Evolutionary conservation across 768 basidiomycete species (phyloP).

Genomic region (Lactarius quietus): DNA sequence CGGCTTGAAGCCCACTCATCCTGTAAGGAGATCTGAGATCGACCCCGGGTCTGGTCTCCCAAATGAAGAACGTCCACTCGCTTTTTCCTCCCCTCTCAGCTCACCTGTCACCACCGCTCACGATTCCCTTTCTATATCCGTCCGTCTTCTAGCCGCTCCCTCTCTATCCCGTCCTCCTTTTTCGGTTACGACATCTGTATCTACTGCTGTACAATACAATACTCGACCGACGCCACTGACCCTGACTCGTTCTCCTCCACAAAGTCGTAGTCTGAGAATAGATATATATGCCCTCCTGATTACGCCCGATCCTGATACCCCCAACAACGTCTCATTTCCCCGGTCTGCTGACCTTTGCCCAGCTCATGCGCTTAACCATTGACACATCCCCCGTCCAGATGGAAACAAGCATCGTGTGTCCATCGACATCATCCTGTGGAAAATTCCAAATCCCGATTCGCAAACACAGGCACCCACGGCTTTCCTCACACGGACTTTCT

Average conservation of each 20-base stretch:
- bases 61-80: conserved; percentile 26
- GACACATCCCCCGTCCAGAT: conserved; percentile 3
- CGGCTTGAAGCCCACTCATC: conserved; percentile 27
- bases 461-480: conserved; percentile 21
- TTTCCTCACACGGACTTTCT: conserved; percentile 9
- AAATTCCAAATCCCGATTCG: conserved; percentile 23
- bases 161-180: conserved; percentile 10
- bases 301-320: conserved; percentile 1
- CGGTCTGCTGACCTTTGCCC: conserved; percentile 18
- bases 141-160: conserved; percentile 21
- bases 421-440: conserved; percentile 15
- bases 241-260: too few relatives aligned
- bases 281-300: conserved; percentile 2
- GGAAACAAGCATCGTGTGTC: conserved; percentile 7
- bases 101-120: conserved; percentile 16
- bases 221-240: neutral
- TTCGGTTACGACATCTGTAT: conserved; percentile 6
- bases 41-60: conserved; percentile 26
- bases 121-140: conserved; percentile 23
- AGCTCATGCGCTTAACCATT: neutral
- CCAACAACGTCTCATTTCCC: neutral
- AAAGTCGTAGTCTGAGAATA: neutral
- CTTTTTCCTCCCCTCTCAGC: conserved; percentile 25
- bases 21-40: conserved; percentile 28
- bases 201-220: too few relatives aligned